Evolutionary conservation across 2,329 filamentous ascomycete species (phyloP), one percentile per base, ranked within the genome.

Genomic region (Ophiognomonia clavigignenti-juglandacearum): DNA sequence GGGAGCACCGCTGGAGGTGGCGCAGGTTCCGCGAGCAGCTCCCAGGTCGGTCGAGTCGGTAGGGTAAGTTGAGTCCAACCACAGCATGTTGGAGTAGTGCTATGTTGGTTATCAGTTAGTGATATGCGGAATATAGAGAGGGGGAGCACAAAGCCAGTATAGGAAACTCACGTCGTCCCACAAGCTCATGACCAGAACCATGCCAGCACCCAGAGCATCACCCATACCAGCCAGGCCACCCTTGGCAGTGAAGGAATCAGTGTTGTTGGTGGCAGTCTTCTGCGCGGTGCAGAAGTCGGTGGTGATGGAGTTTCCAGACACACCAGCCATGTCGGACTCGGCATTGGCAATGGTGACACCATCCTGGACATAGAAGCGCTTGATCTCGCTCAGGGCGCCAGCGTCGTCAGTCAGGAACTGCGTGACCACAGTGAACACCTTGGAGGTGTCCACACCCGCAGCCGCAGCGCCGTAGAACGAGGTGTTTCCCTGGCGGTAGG

Each of bases 21-120:
- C 47, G 54, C 72, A 75, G n/a, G 61, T 58, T 37, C 73, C 72
- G 56, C 72, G 70, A 27, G 61, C 63, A 47, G 62, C 63, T 57
- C 72, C 71, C 16, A 68, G 66, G 4, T 51, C 46, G 36, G 63
- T 56, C 18, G 60, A 53, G 45, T 58, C 64, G 53, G 64, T 58
- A 40, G 70, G 48, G 70, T 77, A 85, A 61, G 69, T 76, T 51
- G 77, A 78, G 70, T 88, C 85, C 57, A 89, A 77, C 85, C 85
- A 88, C 58, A 85, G 75, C 83, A 88, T 88, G 67, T 83, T 75
- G 59, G 77, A 68, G 50, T 76, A 65, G 65, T 86, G 77, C 57
- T 62, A 18, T 9, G 29, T 3, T n/a, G n/a, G n/a, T n/a, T n/a
- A n/a, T n/a, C n/a, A n/a, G n/a, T n/a, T n/a, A n/a, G n/a, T n/a